Evolutionary conservation across 805 yeast genomes (phyloP), one percentile per base, ranked within the genome.

Genomic region (Saccharomycopsis schoenii): DNA sequence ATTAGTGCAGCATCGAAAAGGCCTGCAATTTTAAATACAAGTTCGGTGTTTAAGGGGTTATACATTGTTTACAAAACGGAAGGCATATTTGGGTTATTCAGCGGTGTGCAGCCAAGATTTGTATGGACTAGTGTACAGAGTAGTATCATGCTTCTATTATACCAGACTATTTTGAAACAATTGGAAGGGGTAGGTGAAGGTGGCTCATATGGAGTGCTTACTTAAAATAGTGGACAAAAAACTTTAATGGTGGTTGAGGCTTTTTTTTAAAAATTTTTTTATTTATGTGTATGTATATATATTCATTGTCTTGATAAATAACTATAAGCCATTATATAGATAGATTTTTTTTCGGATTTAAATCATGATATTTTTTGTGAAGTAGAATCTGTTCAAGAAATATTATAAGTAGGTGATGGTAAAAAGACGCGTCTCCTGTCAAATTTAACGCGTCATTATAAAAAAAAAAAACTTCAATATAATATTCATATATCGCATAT

Each of bases 81-180:
- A 71, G 98, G 99, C 0, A 58, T 85, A 0, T 62, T 80, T 1
- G 97, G 97, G 0, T 76, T 90, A 47, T 93, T 94, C 72, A 83
- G 92, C 39, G 99, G 99, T 0, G 97, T 94, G 5, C 97, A 97
- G 0, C 99, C 99, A 0, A 79, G 99, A 65, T 85, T 91, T 66
- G 86, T 94, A 4, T 94, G 99, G 99, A 93, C 98, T 0, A 88
- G 96, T 65, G 77, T 92, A 19, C 99, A 94, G 72, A 89, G 97
- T 72, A 88, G 96, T 66, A 86, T 94, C 56, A 93, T 94, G 98
- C 78, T 94, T 60, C 76, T 93, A 65, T 76, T 92, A 47, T 94
- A 94, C 73, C 99, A 94, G 72, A 76, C 83, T 52, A 79, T 93
- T 2, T 74, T 93, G 68, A 83, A 83, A 66, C 57, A 50, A 19